phyloP scores from a whole-genome alignment of 805 yeast genomes.

The Diddensiella santjacobensis region DNA sequence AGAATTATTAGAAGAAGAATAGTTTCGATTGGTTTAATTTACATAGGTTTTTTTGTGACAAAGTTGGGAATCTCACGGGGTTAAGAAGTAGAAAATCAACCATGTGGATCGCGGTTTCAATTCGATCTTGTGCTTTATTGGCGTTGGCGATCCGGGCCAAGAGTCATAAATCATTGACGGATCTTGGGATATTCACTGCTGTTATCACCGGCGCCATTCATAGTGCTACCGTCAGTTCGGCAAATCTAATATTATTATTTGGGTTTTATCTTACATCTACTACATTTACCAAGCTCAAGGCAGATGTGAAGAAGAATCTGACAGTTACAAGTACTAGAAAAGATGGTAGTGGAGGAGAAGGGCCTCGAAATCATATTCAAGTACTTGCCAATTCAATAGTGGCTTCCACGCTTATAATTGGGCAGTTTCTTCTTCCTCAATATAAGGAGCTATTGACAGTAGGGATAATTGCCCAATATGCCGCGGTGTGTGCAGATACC shows the following conservation, averaged over 20 bases:
- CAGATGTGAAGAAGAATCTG: conserved; percentile 33
- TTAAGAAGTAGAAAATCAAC: too few relatives aligned
- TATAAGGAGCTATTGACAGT: conserved; percentile 19
- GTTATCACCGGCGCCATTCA: conserved; percentile 40
- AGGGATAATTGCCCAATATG: conserved; percentile 38
- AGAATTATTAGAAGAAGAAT: too few relatives aligned
- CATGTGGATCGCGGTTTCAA: conserved; percentile 1
- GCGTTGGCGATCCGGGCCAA: conserved; percentile 29
- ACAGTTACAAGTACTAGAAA: conserved; percentile 25
- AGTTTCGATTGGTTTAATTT: too few relatives aligned
- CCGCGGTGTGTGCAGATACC: conserved; percentile 45
- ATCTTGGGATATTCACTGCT: conserved; percentile 37
- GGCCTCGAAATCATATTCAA: conserved; percentile 40
- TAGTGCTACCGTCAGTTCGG: conserved; percentile 35
- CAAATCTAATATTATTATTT: conserved; percentile 34
- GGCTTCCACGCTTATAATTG: conserved; percentile 36
- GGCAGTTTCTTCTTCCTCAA: conserved; percentile 17
- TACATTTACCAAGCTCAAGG: conserved; percentile 39
- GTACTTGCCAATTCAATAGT: conserved; percentile 41
- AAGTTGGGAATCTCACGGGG: too few relatives aligned
- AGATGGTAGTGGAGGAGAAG: conserved; percentile 20
- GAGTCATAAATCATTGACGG: conserved; percentile 37
- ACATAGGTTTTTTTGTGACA: too few relatives aligned
- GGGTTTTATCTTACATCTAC: conserved; percentile 40
- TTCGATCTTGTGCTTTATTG: conserved; percentile 5